Base-by-base conservation (phyloP, 805 yeast species). In the Pichia insulana region DNA sequence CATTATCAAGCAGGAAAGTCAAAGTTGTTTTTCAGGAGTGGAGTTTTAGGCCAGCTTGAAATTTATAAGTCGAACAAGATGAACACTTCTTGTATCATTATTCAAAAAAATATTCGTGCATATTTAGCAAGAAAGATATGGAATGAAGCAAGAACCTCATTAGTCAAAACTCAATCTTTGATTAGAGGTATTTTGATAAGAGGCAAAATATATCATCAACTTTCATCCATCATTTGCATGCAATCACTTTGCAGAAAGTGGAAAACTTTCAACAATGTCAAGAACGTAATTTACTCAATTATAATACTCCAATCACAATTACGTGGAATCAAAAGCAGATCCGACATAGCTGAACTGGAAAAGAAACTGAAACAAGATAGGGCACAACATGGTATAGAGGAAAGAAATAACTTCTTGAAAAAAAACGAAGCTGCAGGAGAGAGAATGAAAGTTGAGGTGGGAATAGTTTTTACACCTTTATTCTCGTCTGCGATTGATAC, bases 21-120 rank as follows among this genome's bases (percentile, higher is more conserved):
- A 34, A 90, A 92, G 66, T 84, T 90, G 43, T 90, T 90, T 69
- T 86, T 90, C 69, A 83, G 94, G 56, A 96, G 96, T 27, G 98
- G 98, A 57, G 84, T 90, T 83, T 70, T 90, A 61, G 97, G 97
- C 3, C 78, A 79, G 48, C 70, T 90, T 50, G 98, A 90, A 64
- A 86, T 86, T 54, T 65, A 80, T 53, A 78, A 97, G 62, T 67
- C 87, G 15, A 83, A 81, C 46, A 84, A 86, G 54, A 73, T 88
- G 49, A 74, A 74, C 54, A 73, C 67, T 39, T 78, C 95, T 33
- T 96, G 95, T 6, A 80, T 78, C n/a, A 64, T 83, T 63, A 80
- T 90, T 51, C 97, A 92, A 65, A 87, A 85, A 71, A 75, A 82
- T 55, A 67, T 89, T 58, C 76, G 83, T 55, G 80, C 76, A 55